A percentile compares a stretch with the other conserved stretches of the same genome.
These are phyloP conservation scores for Neurospora sp. DNA, from an alignment of 495 filamentous ascomycete species.

Conservation along the genomic window DNA sequence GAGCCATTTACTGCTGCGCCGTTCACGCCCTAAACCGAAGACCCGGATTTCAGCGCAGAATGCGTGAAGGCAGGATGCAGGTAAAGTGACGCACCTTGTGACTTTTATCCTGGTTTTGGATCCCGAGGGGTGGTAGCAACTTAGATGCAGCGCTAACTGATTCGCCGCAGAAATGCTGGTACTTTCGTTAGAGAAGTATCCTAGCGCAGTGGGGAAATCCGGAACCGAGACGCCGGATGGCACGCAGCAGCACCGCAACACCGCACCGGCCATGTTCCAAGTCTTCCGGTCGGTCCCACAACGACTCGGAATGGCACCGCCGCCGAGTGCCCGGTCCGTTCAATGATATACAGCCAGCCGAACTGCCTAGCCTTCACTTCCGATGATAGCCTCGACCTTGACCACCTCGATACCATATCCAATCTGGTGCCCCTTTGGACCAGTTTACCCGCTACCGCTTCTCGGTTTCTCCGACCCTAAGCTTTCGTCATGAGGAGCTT, in stretches of 20 bases:
- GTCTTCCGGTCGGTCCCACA: not conserved
- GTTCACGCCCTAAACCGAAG: too few species aligned
- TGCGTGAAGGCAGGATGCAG: not conserved
- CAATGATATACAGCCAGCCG: not conserved
- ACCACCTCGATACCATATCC: too few species aligned
- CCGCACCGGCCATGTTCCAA: not conserved
- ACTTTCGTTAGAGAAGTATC: not conserved
- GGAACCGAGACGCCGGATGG: not conserved
- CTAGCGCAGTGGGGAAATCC: not conserved
- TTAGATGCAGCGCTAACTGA: not conserved
- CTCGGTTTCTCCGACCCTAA: not conserved
- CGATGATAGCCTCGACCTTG: not conserved
- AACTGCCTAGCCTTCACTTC: not conserved
- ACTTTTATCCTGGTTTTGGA: not conserved
- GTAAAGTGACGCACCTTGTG: not conserved
- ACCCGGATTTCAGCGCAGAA: not conserved
- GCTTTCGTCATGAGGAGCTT: not conserved
- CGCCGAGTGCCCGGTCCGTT: not conserved
- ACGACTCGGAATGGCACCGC: not conserved
- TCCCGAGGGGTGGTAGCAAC: not conserved
- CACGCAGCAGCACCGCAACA: not conserved
- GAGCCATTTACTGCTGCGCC: too few species aligned
- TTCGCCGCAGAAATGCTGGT: rapidly evolving
- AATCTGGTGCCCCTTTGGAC: not conserved
- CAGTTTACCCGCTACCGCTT: not conserved